Conservation (phyloP, 306 rosid species). For the Prunus mongolica region DNA sequence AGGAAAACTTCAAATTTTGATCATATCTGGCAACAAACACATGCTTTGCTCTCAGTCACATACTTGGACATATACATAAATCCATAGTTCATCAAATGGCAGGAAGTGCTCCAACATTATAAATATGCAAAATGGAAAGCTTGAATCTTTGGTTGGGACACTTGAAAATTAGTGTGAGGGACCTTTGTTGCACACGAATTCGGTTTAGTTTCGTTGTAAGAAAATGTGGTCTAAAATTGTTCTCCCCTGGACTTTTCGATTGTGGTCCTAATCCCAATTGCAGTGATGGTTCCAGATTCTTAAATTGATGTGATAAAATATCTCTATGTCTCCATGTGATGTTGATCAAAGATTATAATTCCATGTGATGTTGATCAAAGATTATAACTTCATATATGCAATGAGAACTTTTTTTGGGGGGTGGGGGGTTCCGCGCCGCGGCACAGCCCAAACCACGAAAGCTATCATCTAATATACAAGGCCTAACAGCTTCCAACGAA, state of each 20-base stretch:
- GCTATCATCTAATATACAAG: background rate
- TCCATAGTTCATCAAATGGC: background rate
- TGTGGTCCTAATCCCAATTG: background rate
- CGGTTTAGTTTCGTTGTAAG: background rate
- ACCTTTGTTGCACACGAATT: background rate
- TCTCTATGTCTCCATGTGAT: background rate
- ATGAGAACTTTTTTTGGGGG: background rate
- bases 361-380: background rate
- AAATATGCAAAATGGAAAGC: background rate
- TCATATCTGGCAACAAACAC: slow-evolving; percentile 13
- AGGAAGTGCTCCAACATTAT: background rate
- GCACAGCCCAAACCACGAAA: background rate
- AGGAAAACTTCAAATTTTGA: slow-evolving; percentile 71
- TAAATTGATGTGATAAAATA: background rate
- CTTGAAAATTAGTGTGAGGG: background rate
- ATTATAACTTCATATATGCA: background rate
- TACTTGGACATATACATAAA: background rate
- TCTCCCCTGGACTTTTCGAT: background rate
- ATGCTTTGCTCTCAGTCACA: background rate
- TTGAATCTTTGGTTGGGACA: background rate
- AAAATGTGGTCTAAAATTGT: background rate
- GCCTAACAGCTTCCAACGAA: background rate
- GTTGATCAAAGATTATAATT: background rate
- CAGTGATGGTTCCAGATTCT: background rate
- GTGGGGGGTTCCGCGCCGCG: no score